Conservation (phyloP, 2,329 filamentous ascomycete genomes). For the Ascosphaera apis region DNA sequence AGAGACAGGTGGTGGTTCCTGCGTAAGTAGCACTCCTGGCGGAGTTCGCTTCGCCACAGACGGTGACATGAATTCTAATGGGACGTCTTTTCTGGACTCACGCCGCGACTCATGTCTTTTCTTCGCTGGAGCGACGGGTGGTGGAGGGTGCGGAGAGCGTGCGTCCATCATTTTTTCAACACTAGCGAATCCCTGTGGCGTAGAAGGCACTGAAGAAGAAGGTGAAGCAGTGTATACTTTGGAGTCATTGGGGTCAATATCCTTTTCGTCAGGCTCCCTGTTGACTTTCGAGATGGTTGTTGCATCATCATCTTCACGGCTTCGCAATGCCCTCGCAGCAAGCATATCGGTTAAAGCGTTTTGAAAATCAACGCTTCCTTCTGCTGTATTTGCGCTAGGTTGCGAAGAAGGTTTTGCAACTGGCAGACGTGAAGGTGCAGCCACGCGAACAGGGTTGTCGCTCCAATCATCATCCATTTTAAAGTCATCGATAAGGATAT, state of each 20-base stretch:
- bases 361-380: neutral
- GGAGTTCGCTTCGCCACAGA: neutral
- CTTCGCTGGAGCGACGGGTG: neutral
- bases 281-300: neutral
- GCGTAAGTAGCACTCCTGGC: neutral
- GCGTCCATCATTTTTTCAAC: neutral
- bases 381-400: neutral
- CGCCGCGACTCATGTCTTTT: neutral
- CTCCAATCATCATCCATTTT: neutral
- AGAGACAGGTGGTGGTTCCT: neutral
- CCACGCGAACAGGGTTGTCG: neutral
- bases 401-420: neutral
- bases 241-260: neutral
- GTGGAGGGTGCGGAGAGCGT: neutral
- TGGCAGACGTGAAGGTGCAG: neutral
- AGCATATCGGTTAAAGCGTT: too few species aligned
- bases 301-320: neutral
- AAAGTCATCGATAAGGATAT: neutral
- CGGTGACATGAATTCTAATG: neutral
- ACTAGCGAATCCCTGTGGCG: neutral
- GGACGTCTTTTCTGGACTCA: neutral
- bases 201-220: neutral
- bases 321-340: neutral
- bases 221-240: neutral
- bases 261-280: neutral